Evolutionary conservation across 2,329 filamentous ascomycete species (phyloP).

Genomic region (Scedosporium aurantiacum): DNA sequence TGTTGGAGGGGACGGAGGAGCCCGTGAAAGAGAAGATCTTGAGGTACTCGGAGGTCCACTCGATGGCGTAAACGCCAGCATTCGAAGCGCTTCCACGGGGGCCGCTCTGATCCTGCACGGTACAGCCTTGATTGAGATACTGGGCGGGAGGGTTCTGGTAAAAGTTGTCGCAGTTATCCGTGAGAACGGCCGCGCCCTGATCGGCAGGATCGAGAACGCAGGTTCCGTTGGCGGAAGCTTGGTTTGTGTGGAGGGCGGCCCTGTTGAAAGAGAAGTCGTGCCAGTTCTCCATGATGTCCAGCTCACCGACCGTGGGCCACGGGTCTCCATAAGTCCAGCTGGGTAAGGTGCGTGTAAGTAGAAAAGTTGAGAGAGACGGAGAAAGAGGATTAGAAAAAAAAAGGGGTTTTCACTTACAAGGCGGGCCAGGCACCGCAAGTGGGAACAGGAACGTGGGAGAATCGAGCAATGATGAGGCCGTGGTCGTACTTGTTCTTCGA

Average conservation of each 20-base stretch:
- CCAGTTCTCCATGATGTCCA: slow-evolving; percentile 59
- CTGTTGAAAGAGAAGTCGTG: slow-evolving; percentile 43
- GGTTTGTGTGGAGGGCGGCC: slow-evolving; percentile 47
- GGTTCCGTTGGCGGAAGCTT: slow-evolving; percentile 17
- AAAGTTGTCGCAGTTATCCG: slow-evolving; percentile 29
- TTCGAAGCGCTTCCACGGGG: slow-evolving; percentile 26
- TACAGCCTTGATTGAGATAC: slow-evolving; percentile 28
- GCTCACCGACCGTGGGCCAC: slow-evolving; percentile 53
- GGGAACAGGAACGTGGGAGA: slow-evolving; percentile 55
- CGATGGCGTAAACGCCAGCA: slow-evolving; percentile 25
- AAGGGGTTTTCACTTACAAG: slow-evolving; percentile 30
- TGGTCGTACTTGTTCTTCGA: slow-evolving; percentile 51
- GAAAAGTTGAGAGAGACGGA: background rate
- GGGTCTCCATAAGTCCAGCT: slow-evolving; percentile 38
- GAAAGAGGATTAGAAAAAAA: background rate
- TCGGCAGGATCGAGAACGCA: slow-evolving; percentile 21
- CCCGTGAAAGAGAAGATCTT: slow-evolving; percentile 29
- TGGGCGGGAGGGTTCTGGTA: slow-evolving; percentile 22
- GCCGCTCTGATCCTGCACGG: slow-evolving; percentile 24
- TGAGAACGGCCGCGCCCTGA: slow-evolving; percentile 21
- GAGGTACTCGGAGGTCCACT: slow-evolving; percentile 29
- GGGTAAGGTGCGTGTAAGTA: background rate
- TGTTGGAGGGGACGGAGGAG: slow-evolving; percentile 20
- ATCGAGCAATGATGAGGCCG: slow-evolving; percentile 59
- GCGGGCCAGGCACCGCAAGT: slow-evolving; percentile 64